Evolutionary conservation across 768 basidiomycete species (phyloP).

Genomic region (Boletus huronensis): DNA sequence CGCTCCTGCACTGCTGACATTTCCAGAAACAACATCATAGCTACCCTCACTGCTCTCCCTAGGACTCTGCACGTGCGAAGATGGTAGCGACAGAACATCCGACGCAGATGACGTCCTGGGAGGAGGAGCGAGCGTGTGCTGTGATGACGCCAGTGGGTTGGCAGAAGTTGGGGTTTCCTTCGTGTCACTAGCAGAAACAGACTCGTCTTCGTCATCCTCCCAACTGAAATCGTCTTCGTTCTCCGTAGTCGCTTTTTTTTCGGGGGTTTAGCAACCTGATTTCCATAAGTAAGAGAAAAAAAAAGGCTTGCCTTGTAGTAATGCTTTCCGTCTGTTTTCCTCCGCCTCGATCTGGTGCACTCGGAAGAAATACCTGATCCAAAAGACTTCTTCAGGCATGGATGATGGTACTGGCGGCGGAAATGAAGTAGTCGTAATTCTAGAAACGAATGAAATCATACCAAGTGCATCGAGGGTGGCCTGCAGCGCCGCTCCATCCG

Average conservation of each 20-base stretch:
- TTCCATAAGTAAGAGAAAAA: not conserved
- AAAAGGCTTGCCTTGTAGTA: slow-evolving; percentile 58
- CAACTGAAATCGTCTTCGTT: slow-evolving; percentile 89
- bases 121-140: slow-evolving; percentile 27
- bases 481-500: slow-evolving; percentile 51
- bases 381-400: slow-evolving; percentile 66
- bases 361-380: slow-evolving; percentile 90
- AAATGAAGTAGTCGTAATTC: slow-evolving; percentile 4
- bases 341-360: slow-evolving; percentile 76
- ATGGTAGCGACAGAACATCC: slow-evolving; percentile 26
- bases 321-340: slow-evolving; percentile 71
- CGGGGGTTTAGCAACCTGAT: slow-evolving; percentile 2
- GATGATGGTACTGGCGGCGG: slow-evolving; percentile 60
- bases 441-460: slow-evolving; percentile 31
- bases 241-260: slow-evolving; percentile 53
- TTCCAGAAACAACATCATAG: slow-evolving; percentile 62
- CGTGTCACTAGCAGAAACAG: slow-evolving; percentile 15
- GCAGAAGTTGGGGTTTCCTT: slow-evolving; percentile 1
- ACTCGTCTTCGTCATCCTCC: slow-evolving; percentile 89
- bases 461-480: slow-evolving; percentile 57
- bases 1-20: slow-evolving; percentile 40
- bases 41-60: slow-evolving; percentile 63
- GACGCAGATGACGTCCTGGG: slow-evolving; percentile 15
- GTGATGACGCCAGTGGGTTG: slow-evolving; percentile 19
- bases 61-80: slow-evolving; percentile 39